These are phyloP conservation scores for Daedalea quercina DNA, from an alignment of 768 basidiomycete genomes.

Conservation along the genomic window DNA sequence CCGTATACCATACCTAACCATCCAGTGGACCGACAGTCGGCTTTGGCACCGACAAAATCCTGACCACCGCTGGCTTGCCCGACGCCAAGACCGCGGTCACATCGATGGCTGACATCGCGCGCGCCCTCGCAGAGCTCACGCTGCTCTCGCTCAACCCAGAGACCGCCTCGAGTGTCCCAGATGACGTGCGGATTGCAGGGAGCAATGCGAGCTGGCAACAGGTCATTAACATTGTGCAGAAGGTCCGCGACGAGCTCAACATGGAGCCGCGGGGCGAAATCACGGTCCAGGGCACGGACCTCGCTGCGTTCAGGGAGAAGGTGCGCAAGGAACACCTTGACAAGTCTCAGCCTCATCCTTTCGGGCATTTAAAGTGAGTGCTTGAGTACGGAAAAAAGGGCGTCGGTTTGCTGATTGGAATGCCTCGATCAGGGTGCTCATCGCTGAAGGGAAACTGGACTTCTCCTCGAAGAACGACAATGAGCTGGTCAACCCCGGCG, in stretches of 20 bases:
- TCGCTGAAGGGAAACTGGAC: conserved; percentile 15
- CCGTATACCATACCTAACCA: background rate
- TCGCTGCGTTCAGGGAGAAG: conserved; percentile 7
- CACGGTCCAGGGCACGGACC: conserved; percentile 6
- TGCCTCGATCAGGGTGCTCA: conserved; percentile 7
- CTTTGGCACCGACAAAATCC: conserved; percentile 10
- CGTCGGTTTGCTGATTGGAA: background rate
- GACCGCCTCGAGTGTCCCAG: conserved; percentile 11
- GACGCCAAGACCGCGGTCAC: conserved; percentile 9
- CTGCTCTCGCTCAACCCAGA: conserved; percentile 11
- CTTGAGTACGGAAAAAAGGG: background rate
- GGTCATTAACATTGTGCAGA: conserved; percentile 4
- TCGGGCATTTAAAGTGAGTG: conserved; percentile 9
- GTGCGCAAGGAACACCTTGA: conserved; percentile 6
- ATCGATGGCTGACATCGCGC: conserved; percentile 14
- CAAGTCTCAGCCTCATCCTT: background rate
- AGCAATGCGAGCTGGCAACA: conserved; percentile 8
- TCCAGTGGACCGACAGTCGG: conserved; percentile 10
- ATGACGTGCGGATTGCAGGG: conserved; percentile 16
- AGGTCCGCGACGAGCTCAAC: background rate
- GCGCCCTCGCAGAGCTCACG: conserved; percentile 13
- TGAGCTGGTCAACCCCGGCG: conserved; percentile 19
- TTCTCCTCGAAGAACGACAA: conserved; percentile 14
- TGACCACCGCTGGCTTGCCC: conserved; percentile 14
- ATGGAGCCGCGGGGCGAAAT: conserved; percentile 7